These are phyloP conservation scores for Acanthamoeba healyi DNA, from an alignment of 208 protist genomes.

Conservation along the genomic window DNA sequence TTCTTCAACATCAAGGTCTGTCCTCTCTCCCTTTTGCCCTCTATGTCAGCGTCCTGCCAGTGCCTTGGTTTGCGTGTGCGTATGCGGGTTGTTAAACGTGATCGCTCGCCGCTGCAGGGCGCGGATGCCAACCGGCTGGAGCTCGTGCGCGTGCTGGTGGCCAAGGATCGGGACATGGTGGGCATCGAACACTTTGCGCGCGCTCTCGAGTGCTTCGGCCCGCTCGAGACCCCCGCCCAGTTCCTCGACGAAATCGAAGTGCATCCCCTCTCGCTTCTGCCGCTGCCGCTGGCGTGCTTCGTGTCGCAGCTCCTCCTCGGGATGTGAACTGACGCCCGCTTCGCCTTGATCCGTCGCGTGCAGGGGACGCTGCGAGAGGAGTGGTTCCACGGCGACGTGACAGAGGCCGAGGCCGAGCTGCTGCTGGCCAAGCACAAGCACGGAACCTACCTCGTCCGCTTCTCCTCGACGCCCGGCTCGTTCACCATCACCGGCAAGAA, in stretches of 20 bases:
- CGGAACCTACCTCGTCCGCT: conserved; percentile 53
- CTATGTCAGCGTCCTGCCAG: no score
- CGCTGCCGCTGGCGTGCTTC: no score
- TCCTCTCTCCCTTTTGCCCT: no score
- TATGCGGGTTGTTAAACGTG: no score
- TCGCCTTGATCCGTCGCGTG: not conserved
- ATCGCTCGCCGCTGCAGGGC: not conserved
- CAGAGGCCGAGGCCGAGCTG: conserved; percentile 17
- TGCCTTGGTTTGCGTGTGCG: not conserved
- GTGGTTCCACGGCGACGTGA: conserved; percentile 67
- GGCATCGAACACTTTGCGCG: conserved; percentile 39
- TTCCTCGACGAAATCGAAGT: conserved; percentile 21
- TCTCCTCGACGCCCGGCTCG: not conserved
- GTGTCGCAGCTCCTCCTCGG: not conserved
- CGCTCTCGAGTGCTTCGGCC: conserved; percentile 52
- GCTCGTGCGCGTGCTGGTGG: conserved; percentile 22
- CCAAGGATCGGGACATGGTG: conserved; percentile 54
- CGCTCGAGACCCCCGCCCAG: conserved; percentile 16
- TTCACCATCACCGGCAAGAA: conserved; percentile 72
- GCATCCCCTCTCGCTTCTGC: not conserved
- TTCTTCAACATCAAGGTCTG: conserved; percentile 47
- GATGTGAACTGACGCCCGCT: not conserved
- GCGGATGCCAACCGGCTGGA: conserved; percentile 24
- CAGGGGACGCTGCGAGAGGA: not conserved
- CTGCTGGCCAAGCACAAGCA: conserved; percentile 54